Base-by-base conservation (phyloP, 805 yeast species). In the Ogataea ramenticola region DNA sequence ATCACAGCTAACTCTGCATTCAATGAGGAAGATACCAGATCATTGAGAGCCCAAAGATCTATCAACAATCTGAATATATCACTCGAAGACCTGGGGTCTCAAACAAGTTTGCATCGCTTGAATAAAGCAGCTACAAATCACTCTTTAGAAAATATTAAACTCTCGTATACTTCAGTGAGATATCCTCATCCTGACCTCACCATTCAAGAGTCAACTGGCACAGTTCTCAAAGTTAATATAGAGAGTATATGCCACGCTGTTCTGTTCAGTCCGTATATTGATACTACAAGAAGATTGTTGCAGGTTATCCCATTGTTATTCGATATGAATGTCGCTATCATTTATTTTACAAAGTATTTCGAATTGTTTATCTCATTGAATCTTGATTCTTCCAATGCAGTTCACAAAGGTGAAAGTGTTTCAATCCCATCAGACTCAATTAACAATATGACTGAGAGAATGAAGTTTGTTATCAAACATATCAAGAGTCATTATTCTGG, bases 171-270 rank as follows among this genome's bases (percentile, higher is more conserved):
- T 12, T 72, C 74, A 8, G 68, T 69, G 24, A 58, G 55, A 3
- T 75, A 69, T 47, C 84, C 86, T 10, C 90, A 82, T 54, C 88
- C 88, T 6, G 79, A 75, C 39, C 56, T 82, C 26, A 67, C 63
- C 30, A 48, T 77, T 45, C 86, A 82, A 54, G 57, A 61, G 16
- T 57, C 65, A 4, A 71, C 75, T 19, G 72, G 74, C 17, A 48
- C 54, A 16, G 66, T 73, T 26, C 49, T 70, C 8, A 70, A 75
- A 20, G 86, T 86, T 17, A 58, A 86, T 0, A 55, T 77, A 11
- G 96, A 89, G 59, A 75, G 89, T 39, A 69, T 89, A 32, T 77
- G 90, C 44, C 97, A 90, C 62, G 75, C 85, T 3, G 66, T 86
- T 22, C 58, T 88, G 15, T 81, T 80, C 58, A 72, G 72, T 46